phyloP scores from a whole-genome alignment of 2,329 filamentous ascomycete species.

The Botrytis porri region DNA sequence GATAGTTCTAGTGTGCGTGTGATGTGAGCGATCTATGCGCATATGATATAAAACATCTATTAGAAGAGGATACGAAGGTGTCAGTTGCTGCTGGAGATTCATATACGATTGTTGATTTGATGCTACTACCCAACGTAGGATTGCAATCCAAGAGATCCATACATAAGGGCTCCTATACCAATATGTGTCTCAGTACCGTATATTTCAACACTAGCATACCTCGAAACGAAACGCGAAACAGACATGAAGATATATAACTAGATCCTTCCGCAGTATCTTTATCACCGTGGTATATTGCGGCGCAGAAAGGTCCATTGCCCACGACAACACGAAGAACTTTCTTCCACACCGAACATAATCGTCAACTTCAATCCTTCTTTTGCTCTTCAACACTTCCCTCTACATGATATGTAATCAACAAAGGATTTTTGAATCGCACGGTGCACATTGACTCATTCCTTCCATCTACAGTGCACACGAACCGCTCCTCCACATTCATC shows the following conservation, averaged over 20 bases:
- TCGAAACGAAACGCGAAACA: not conserved
- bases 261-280: not conserved
- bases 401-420: not conserved
- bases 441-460: not conserved
- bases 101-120: not conserved
- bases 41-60: not conserved
- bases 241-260: not conserved
- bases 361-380: not conserved
- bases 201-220: not conserved
- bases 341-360: not conserved
- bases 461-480: not conserved
- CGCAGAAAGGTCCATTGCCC: not conserved
- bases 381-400: not conserved
- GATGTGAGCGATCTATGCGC: not conserved
- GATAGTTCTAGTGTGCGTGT: not conserved
- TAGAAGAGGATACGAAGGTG: not conserved
- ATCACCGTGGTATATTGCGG: not conserved
- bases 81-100: not conserved
- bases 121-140: not conserved
- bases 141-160: not conserved
- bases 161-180: not conserved
- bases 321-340: conserved; percentile 9
- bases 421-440: not conserved
- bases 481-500: not conserved
- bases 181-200: not conserved